phyloP scores from a whole-genome alignment of 495 filamentous ascomycete species.

The Hypomontagnella monticulosa region DNA sequence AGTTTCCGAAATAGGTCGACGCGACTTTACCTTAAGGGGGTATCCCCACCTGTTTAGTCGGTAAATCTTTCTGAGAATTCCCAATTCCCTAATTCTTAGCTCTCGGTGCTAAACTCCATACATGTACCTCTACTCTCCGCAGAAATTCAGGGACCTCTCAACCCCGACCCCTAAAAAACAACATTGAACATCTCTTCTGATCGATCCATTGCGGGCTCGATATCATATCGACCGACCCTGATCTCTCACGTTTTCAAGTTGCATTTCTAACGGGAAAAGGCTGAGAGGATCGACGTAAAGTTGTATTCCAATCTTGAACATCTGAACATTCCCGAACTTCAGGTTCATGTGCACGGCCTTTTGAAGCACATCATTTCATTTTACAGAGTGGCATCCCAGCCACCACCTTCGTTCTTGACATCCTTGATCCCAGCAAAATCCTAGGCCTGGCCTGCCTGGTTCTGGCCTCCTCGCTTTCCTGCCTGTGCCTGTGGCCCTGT shows the following conservation, averaged over 20 bases:
- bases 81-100: slow-evolving; percentile 14
- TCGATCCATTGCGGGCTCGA: background rate
- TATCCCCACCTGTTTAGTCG: slow-evolving; percentile 26
- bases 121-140: slow-evolving; percentile 1
- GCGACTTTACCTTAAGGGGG: slow-evolving; percentile 29
- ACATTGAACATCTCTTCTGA: background rate
- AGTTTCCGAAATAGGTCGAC: slow-evolving; percentile 29
- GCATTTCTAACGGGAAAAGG: background rate
- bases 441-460: slow-evolving; percentile 20
- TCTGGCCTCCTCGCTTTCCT: slow-evolving; percentile 1
- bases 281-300: slow-evolving; percentile 12
- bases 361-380: slow-evolving; percentile 43
- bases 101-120: slow-evolving; percentile 15
- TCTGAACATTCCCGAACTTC: slow-evolving; percentile 21
- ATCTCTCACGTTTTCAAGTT: slow-evolving; percentile 11
- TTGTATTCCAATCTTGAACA: slow-evolving; percentile 23
- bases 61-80: slow-evolving; percentile 22
- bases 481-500: slow-evolving; percentile 1
- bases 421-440: slow-evolving; percentile 39
- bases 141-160: slow-evolving; percentile 32
- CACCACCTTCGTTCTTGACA: slow-evolving; percentile 30
- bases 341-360: slow-evolving; percentile 38
- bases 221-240: background rate
- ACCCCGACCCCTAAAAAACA: slow-evolving; percentile 13
- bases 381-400: slow-evolving; percentile 31